phyloP scores from a whole-genome alignment of 805 yeast species.

The Tanozyma kutaoensis region DNA sequence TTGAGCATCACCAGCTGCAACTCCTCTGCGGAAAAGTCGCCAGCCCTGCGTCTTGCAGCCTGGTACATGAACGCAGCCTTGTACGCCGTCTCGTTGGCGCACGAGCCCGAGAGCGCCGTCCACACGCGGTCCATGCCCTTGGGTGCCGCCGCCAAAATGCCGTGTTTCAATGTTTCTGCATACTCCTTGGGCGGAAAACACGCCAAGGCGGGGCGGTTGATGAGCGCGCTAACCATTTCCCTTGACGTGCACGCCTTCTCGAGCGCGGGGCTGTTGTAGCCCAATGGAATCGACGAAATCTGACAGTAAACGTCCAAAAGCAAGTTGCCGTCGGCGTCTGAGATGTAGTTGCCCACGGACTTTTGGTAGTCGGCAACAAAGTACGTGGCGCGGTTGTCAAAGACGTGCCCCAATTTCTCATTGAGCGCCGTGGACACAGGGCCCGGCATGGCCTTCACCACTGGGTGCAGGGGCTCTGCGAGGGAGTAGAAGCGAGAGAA shows the following conservation, averaged over 20 bases:
- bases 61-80: constrained; percentile 61
- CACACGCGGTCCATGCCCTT: constrained; percentile 45
- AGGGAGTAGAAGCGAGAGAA: too few relatives aligned
- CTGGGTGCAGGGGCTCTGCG: too few relatives aligned
- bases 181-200: constrained; percentile 55
- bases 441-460: constrained; percentile 17
- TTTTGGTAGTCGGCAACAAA: constrained; percentile 26
- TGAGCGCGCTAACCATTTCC: constrained; percentile 26
- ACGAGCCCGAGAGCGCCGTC: constrained; percentile 58
- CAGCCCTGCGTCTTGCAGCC: constrained; percentile 35
- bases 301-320: constrained; percentile 29
- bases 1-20: constrained; percentile 35
- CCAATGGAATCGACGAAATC: constrained; percentile 29
- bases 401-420: constrained; percentile 21
- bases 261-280: constrained; percentile 30
- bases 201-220: constrained; percentile 31
- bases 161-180: constrained; percentile 31
- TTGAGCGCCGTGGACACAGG: constrained; percentile 17
- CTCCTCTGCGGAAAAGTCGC: constrained; percentile 33
- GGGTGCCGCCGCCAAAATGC: constrained; percentile 51
- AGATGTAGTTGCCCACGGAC: constrained; percentile 25
- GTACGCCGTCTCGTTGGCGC: constrained; percentile 59
- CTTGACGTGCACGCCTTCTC: constrained; percentile 22
- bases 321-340: constrained; percentile 28
- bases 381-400: constrained; percentile 28